phyloP scores from a whole-genome alignment of 192 early-diverging fungal species.

The Coemansia sp. region DNA sequence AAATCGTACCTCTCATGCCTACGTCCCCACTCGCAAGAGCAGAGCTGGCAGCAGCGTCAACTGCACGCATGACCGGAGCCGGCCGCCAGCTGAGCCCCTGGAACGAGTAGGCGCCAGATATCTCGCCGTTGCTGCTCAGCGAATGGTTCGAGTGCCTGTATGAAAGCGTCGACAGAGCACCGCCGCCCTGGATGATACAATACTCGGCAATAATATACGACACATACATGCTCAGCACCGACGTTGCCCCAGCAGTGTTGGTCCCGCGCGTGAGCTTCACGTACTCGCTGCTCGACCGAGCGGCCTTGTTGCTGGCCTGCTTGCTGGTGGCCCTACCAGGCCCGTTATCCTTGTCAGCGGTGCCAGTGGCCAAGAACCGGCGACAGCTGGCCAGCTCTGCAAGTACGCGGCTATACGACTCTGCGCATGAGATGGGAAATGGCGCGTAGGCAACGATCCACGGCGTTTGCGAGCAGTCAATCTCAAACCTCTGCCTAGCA shows the following conservation, averaged over 20 bases:
- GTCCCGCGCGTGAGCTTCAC: conserved; percentile 48
- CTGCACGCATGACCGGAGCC: conserved; percentile 7
- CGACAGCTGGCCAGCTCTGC: conserved; percentile 29
- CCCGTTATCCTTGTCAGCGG: neutral
- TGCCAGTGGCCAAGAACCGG: neutral
- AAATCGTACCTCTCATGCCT: conserved; percentile 14
- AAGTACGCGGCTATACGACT: conserved; percentile 38
- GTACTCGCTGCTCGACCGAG: conserved; percentile 1
- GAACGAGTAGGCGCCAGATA: conserved; percentile 5
- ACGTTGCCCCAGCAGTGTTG: conserved; percentile 27
- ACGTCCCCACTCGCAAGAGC: neutral
- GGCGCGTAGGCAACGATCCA: conserved; percentile 48
- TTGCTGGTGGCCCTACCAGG: neutral
- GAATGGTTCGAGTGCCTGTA: neutral
- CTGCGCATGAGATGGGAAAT: conserved; percentile 32
- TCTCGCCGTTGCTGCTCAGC: neutral
- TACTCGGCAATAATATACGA: conserved; percentile 49
- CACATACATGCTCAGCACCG: conserved; percentile 27
- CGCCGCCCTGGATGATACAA: conserved; percentile 51
- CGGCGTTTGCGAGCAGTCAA: conserved; percentile 18
- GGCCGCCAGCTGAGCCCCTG: conserved; percentile 42
- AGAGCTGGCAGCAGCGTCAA: neutral
- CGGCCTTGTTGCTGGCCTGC: neutral
- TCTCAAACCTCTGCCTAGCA: neutral
- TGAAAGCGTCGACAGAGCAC: neutral